Conservation (phyloP, 176 grass and related monocot species). For the Carex pumila region DNA sequence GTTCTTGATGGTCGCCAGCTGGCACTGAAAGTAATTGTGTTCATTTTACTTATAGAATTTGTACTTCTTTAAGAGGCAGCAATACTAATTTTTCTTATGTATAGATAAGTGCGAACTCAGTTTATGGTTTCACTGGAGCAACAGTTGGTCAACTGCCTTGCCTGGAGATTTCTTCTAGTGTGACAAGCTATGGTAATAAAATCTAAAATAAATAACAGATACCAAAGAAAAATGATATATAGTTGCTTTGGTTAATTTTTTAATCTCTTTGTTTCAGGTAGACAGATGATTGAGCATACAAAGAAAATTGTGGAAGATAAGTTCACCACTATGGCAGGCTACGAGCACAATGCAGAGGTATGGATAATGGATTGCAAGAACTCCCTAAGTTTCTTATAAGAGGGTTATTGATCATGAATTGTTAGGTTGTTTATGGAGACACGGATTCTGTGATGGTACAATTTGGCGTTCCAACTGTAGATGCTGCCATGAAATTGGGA, state of each 20-base stretch:
- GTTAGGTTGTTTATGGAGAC: conserved; percentile 91
- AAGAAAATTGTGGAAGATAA: conserved; percentile 98
- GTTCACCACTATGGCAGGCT: conserved; percentile 73
- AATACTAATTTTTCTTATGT: conserved; percentile 19
- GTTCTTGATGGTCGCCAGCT: conserved; percentile 97
- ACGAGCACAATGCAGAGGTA: conserved; percentile 97
- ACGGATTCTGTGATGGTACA: conserved; percentile 99
- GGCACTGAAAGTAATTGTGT: conserved; percentile 68
- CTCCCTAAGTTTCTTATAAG: background rate
- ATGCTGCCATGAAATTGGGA: conserved; percentile 89
- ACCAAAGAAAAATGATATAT: background rate
- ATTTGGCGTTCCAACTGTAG: conserved; percentile 77
- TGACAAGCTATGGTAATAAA: conserved; percentile 88
- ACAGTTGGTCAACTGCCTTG: conserved; percentile 95
- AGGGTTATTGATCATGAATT: conserved; percentile 21
- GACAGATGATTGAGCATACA: conserved; percentile 99
- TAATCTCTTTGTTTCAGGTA: conserved; percentile 37
- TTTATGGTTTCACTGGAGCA: conserved; percentile 99
- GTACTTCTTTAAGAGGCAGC: background rate
- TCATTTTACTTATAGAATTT: conserved; percentile 14
- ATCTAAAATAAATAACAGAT: background rate
- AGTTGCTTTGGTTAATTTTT: background rate
- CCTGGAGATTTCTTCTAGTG: conserved; percentile 96
- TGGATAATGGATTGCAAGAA: background rate
- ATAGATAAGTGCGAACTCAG: conserved; percentile 94